A percentile compares a stretch with the other conserved stretches of the same genome.
Conservation (phyloP, 2,329 filamentous ascomycete species). For the Cryphonectria carpinicola region DNA sequence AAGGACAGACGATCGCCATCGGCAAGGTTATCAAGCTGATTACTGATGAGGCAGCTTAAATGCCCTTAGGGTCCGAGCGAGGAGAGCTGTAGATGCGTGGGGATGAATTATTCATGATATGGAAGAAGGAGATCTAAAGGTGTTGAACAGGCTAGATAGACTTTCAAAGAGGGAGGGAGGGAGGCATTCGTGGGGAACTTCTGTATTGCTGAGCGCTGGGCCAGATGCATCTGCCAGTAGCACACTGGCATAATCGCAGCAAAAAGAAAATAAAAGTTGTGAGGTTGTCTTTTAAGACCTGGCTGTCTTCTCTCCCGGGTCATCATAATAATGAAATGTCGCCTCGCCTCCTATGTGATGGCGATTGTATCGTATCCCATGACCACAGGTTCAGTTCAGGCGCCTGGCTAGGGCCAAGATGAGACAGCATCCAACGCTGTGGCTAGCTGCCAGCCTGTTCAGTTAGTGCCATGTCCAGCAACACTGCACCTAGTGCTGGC, state of each 20-base stretch:
- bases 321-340: background rate
- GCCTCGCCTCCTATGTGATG: background rate
- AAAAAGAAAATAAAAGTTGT: slow-evolving; percentile 10
- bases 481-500: no score
- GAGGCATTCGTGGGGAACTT: slow-evolving; percentile 2
- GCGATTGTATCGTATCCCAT: no score
- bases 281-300: background rate
- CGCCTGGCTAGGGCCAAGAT: no score
- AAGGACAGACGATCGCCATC: slow-evolving; percentile 99
- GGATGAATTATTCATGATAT: background rate
- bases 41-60: slow-evolving; percentile 41
- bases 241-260: slow-evolving; percentile 5
- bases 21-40: slow-evolving; percentile 96
- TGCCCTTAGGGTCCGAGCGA: background rate
- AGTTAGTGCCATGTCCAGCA: no score
- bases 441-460: no score
- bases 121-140: background rate
- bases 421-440: no score
- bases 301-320: background rate
- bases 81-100: background rate
- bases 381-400: no score
- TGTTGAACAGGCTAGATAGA: slow-evolving; percentile 12
- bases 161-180: background rate
- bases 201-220: background rate
- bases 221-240: background rate